phyloP scores from a whole-genome alignment of 768 basidiomycete species.

The Chalciporus pseudorubinellus region DNA sequence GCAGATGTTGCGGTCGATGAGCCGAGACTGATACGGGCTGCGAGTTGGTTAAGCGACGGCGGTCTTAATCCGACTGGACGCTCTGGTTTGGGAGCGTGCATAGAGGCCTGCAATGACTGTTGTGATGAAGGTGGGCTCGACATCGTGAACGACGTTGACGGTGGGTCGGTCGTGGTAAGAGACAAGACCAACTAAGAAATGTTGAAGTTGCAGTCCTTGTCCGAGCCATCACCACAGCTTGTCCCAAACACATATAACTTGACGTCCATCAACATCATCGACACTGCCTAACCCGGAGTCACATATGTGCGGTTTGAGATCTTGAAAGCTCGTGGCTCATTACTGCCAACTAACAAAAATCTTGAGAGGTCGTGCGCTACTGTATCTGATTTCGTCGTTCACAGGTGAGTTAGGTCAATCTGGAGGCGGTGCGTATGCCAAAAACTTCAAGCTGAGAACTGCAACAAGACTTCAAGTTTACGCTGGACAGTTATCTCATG shows the following conservation, averaged over 20 bases:
- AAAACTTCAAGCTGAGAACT: no score
- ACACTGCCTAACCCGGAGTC: not conserved
- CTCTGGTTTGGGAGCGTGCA: conserved; percentile 40
- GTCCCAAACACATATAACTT: not conserved
- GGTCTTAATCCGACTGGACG: conserved; percentile 42
- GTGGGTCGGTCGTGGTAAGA: conserved; percentile 10
- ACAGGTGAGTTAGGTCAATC: no score
- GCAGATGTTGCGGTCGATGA: conserved; percentile 23
- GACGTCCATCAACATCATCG: not conserved
- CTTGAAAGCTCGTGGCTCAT: no score
- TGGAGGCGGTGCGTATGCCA: no score
- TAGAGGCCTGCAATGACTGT: conserved; percentile 29
- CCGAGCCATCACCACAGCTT: not conserved
- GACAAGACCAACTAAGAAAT: no score
- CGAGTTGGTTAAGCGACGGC: conserved; percentile 80
- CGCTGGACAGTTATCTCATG: no score
- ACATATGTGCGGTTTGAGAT: not conserved
- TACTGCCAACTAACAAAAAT: not conserved
- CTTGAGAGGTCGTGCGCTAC: not conserved
- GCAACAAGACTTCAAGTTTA: no score
- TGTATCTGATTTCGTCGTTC: no score
- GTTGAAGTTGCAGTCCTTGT: not conserved
- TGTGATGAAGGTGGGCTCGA: conserved; percentile 30
- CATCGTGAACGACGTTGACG: conserved; percentile 23
- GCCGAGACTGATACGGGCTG: conserved; percentile 66